phyloP scores from a whole-genome alignment of 2,329 filamentous ascomycete genomes.

The Sphaerulina vaccinii region DNA sequence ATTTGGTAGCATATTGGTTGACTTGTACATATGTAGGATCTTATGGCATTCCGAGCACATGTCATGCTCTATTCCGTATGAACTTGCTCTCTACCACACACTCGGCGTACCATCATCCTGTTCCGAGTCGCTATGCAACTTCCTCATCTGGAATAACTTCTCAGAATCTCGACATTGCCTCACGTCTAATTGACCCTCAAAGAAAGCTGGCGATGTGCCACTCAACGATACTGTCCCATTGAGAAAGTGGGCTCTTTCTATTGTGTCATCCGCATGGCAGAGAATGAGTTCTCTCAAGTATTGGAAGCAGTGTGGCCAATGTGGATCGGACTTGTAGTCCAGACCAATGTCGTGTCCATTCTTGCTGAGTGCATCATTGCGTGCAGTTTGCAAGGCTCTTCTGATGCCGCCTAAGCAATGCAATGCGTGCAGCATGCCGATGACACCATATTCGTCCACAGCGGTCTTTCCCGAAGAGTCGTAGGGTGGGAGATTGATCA shows the following conservation, averaged over 20 bases:
- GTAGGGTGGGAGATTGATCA: constrained; percentile 12
- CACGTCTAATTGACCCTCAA: constrained; percentile 2
- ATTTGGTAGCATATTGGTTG: constrained; percentile 34
- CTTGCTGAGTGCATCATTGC: constrained; percentile 3
- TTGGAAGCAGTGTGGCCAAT: constrained; percentile 16
- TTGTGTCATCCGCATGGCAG: constrained; percentile 15
- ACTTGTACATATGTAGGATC: neutral
- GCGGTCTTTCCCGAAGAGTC: constrained; percentile 9
- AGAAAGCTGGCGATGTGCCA: constrained; percentile 1
- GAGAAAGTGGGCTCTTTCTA: constrained; percentile 9
- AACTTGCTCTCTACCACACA: neutral
- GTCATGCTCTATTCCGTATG: neutral
- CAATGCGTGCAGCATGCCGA: constrained; percentile 15
- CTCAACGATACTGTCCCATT: constrained; percentile 5
- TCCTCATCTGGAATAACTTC: constrained; percentile 4
- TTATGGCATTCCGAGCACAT: neutral
- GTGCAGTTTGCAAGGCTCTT: constrained; percentile 13
- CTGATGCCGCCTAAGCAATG: constrained; percentile 14
- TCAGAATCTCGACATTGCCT: constrained; percentile 8
- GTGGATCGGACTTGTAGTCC: constrained; percentile 9
- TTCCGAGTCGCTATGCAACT: constrained; percentile 6
- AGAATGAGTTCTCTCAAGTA: constrained; percentile 11
- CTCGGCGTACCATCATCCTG: constrained; percentile 4
- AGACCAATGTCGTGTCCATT: constrained; percentile 12
- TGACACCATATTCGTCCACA: constrained; percentile 10